Evolutionary conservation across 148 eudicot species (phyloP).

Genomic region (Agrostemma githago): DNA sequence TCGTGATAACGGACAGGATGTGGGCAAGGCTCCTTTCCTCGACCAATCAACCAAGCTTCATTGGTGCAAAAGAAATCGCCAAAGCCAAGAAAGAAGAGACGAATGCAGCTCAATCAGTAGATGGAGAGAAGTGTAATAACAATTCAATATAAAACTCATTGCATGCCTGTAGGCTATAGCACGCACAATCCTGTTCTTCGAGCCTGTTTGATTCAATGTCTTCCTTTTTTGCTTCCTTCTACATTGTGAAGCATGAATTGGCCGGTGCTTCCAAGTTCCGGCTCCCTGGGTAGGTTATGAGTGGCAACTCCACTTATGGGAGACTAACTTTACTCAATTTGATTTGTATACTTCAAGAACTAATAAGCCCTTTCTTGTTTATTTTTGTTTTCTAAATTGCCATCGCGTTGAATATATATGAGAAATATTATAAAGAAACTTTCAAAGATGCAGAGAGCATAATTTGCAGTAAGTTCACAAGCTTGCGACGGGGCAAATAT

Average conservation of each 20-base stretch:
- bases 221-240: constrained; percentile 10
- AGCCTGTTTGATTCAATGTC: constrained; percentile 15
- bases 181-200: neutral
- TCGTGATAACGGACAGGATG: constrained; percentile 80
- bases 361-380: neutral
- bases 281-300: constrained; percentile 3
- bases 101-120: constrained; percentile 8
- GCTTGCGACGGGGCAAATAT: no score
- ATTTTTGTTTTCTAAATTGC: no score
- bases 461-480: no score
- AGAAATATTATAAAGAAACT: neutral
- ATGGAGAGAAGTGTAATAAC: constrained; percentile 10
- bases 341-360: neutral
- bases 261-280: constrained; percentile 21
- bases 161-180: neutral
- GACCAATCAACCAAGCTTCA: constrained; percentile 80
- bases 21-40: constrained; percentile 90
- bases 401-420: no score
- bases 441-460: neutral
- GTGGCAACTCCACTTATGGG: constrained; percentile 1
- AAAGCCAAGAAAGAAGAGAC: constrained; percentile 34
- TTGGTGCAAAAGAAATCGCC: constrained; percentile 34
- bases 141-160: constrained; percentile 9
- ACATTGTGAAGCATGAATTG: constrained; percentile 8
- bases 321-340: neutral